phyloP scores from a whole-genome alignment of 1,284 basidiomycete species.

The Schizophyllum commune region DNA sequence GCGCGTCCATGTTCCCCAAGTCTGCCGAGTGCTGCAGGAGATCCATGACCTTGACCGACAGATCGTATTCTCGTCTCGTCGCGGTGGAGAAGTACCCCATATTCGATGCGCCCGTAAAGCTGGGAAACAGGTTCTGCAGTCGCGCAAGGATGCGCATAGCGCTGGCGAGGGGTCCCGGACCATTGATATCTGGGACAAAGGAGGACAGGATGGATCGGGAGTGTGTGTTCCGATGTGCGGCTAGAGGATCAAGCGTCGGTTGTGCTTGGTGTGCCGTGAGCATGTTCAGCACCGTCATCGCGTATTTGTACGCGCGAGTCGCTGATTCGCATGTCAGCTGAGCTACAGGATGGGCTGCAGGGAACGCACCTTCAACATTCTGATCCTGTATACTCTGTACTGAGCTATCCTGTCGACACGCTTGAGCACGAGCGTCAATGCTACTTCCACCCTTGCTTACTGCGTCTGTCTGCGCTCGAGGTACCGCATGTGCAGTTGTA shows the following conservation, averaged over 20 bases:
- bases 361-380: not conserved
- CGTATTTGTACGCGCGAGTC: slow-evolving; percentile 63
- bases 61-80: not conserved
- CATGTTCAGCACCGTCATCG: slow-evolving; percentile 51
- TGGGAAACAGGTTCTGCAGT: slow-evolving; percentile 27
- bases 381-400: not conserved
- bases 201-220: slow-evolving; percentile 51
- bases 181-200: slow-evolving; percentile 59
- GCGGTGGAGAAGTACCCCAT: not conserved
- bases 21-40: slow-evolving; percentile 74
- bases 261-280: slow-evolving; percentile 50
- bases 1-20: slow-evolving; percentile 70
- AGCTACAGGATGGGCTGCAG: not conserved
- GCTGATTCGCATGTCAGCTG: slow-evolving; percentile 30
- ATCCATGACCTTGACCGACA: slow-evolving; percentile 63
- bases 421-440: not conserved
- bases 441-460: not conserved
- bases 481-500: not conserved
- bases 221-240: slow-evolving; percentile 22
- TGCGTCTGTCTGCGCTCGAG: not conserved
- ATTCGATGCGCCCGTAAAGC: not conserved
- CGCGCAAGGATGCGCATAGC: slow-evolving; percentile 56
- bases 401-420: not conserved
- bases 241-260: slow-evolving; percentile 45
- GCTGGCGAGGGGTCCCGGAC: slow-evolving; percentile 63